A percentile compares a stretch with the other conserved stretches of the same genome.
phyloP scores from a whole-genome alignment of 73 alveolate species.

The Stentor coeruleus region DNA sequence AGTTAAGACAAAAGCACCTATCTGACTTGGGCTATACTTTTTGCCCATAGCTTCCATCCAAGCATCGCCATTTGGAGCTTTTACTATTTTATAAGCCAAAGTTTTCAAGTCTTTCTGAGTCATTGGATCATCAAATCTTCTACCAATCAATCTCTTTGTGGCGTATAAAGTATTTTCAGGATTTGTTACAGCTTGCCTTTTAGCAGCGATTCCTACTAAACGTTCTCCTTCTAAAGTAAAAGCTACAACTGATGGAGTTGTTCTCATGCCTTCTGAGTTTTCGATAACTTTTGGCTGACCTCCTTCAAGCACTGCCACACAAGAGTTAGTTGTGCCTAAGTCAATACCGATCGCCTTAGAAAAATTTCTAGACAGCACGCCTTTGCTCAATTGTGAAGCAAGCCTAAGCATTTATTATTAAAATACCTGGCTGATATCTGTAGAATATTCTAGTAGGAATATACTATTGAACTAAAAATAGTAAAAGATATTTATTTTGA shows the following conservation, averaged over 20 bases:
- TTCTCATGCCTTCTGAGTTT: constrained; percentile 88
- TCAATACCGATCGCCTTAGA: constrained; percentile 92
- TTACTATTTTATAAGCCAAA: constrained; percentile 89
- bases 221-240: constrained; percentile 93
- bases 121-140: constrained; percentile 79
- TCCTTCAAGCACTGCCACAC: constrained; percentile 39
- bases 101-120: constrained; percentile 85
- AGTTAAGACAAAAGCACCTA: constrained; percentile 85
- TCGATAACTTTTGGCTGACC: constrained; percentile 39
- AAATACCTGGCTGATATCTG: constrained; percentile 16
- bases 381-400: neutral
- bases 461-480: too few species aligned
- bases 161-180: constrained; percentile 87
- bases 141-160: constrained; percentile 91
- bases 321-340: constrained; percentile 97
- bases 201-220: constrained; percentile 95
- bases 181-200: constrained; percentile 88
- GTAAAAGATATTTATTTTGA: too few species aligned
- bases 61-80: constrained; percentile 88
- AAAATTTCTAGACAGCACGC: neutral
- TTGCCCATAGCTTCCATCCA: constrained; percentile 55
- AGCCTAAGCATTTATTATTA: constrained; percentile 19
- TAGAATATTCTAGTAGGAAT: too few species aligned
- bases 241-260: constrained; percentile 97
- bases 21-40: constrained; percentile 79